Percentiles rank a stretch among this genome's conserved stretches.
phyloP scores from a whole-genome alignment of 805 yeast genomes.

The Yarrowia divulgata region DNA sequence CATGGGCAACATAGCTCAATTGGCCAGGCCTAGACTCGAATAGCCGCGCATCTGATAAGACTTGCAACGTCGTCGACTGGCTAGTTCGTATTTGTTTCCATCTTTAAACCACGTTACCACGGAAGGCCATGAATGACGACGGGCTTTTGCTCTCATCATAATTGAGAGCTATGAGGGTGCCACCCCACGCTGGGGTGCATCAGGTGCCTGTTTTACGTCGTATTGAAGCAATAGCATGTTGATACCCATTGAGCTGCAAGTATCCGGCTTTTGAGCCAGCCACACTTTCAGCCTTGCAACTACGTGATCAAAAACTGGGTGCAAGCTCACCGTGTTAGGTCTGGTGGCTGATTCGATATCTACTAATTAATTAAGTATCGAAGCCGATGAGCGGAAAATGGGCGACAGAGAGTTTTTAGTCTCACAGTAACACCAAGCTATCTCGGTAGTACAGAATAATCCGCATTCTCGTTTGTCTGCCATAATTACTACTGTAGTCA shows the following conservation, averaged over 20 bases:
- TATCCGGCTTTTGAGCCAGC: no score
- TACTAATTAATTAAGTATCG: no score
- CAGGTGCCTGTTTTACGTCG: background rate
- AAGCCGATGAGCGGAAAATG: background rate
- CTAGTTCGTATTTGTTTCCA: background rate
- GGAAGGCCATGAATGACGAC: background rate
- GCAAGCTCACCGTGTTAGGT: no score
- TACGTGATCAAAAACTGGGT: no score
- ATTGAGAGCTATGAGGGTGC: background rate
- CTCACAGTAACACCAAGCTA: background rate
- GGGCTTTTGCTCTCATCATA: background rate
- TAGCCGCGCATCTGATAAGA: background rate
- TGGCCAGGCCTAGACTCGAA: no score
- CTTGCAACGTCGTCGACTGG: background rate
- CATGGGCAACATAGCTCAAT: no score
- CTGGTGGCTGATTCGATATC: no score
- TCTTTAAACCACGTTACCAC: background rate
- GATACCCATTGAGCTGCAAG: no score
- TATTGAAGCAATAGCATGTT: background rate
- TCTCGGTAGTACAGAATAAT: background rate
- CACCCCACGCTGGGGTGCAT: background rate
- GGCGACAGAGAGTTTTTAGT: background rate
- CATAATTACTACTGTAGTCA: background rate
- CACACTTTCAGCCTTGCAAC: no score
- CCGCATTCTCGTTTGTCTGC: background rate